Evolutionary conservation across 345 rosid genomes (phyloP), one percentile per base, ranked within the genome.

Genomic region (Eucalyptus regnans): DNA sequence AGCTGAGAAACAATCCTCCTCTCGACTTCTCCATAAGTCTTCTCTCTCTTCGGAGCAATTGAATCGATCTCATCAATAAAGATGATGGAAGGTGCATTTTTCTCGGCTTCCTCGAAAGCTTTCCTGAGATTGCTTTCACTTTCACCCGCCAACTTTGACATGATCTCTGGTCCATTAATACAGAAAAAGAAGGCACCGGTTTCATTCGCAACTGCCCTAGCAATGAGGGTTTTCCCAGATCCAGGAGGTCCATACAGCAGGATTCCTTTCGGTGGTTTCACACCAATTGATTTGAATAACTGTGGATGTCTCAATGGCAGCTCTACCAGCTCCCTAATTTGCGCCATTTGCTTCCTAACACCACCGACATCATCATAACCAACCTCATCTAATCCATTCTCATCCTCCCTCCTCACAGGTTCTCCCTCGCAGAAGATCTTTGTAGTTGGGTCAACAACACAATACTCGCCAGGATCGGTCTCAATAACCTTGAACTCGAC

Each of bases 331-430:
- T 97, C 99, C 86, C 99, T 92, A 92, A 97, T 97, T 93, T 96
- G 99, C 68, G 99, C 99, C 99, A 97, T 97, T 86, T 97, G 99
- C 90, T 96, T 97, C 90, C 99, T 94, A 56, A 97, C 99, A 86
- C 99, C 99, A 87, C 99, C 99, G 86, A 96, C 99, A 92, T 97
- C 99, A 87, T 94, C 99, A 90, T 96, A 97, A 64, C 99, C 99
- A 16, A 97, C 94, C 66, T 97, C 99, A 91, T 97, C 99, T 52
- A 97, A 92, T 91, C 99, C 91, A 90, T 97, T 90, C 90, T 97
- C 99, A 88, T 97, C 99, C 88, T 97, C 99, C 89, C 99, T 94
- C 89, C 94, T 95, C 33, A 96, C 92, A 7, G 99, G 97, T 89
- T 97, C 96, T 71, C 99, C 99, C 92, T 96, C 99, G n/a, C 99